Evolutionary conservation across 208 protist genomes (phyloP).

Genomic region (Novymonas esmeraldas): DNA sequence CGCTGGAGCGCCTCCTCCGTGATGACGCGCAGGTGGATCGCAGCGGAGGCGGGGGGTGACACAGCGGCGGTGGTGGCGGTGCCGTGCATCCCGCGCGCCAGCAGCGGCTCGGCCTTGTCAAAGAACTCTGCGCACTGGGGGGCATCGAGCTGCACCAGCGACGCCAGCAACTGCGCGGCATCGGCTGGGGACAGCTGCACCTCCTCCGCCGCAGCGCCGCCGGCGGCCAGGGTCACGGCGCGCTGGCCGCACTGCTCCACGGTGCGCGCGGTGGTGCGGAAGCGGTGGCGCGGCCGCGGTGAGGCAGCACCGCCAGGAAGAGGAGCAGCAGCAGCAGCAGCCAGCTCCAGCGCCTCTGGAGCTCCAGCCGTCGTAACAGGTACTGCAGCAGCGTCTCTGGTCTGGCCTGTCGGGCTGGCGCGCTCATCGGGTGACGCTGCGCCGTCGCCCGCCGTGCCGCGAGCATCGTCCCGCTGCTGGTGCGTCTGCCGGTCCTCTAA

Average conservation of each 20-base stretch:
- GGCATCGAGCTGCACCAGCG: conserved; percentile 29
- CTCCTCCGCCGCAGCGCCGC: conserved; percentile 1
- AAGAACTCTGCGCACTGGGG: conserved; percentile 23
- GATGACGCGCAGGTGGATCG: conserved; percentile 8
- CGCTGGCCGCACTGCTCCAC: conserved; percentile 30
- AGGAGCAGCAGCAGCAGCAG: not conserved
- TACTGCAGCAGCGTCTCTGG: not conserved
- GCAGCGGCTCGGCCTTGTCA: conserved; percentile 16
- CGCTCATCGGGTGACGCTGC: not conserved
- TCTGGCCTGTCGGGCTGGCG: conserved; percentile 2
- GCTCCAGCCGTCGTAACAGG: not conserved
- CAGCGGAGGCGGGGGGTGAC: not conserved
- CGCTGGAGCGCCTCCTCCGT: conserved; percentile 6
- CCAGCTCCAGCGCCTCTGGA: not conserved
- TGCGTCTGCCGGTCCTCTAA: conserved; percentile 18
- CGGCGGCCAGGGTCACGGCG: conserved; percentile 6
- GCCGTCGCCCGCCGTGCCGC: no score
- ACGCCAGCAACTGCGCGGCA: conserved; percentile 17
- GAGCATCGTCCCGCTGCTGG: not conserved
- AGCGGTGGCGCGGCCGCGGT: conserved; percentile 11
- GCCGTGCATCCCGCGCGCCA: not conserved
- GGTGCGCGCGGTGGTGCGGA: conserved; percentile 20
- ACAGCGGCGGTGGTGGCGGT: not conserved
- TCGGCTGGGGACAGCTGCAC: conserved; percentile 12
- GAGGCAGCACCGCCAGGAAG: not conserved